Percentiles rank a stretch among this genome's conserved stretches.
These are phyloP conservation scores for Lipomyces sp. DNA, from an alignment of 805 yeast species.

Conservation along the genomic window DNA sequence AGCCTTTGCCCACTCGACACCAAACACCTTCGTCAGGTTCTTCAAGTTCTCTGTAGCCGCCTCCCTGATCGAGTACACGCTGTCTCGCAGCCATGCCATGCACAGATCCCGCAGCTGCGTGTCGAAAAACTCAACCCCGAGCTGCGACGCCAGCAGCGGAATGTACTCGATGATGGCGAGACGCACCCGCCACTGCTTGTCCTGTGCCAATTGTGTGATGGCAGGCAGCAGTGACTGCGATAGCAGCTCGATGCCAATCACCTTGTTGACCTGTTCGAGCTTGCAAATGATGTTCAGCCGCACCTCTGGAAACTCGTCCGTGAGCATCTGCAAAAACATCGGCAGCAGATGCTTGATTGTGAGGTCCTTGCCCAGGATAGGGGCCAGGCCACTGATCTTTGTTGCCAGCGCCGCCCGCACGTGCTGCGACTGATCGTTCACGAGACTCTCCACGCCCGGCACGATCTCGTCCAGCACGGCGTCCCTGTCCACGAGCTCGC, in stretches of 20 bases:
- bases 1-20: slow-evolving; percentile 86
- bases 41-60: slow-evolving; percentile 88
- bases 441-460: slow-evolving; percentile 77
- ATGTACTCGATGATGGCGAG: slow-evolving; percentile 95
- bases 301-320: slow-evolving; percentile 96
- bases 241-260: slow-evolving; percentile 83
- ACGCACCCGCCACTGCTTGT: slow-evolving; percentile 96
- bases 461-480: slow-evolving; percentile 65
- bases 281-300: slow-evolving; percentile 90
- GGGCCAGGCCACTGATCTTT: slow-evolving; percentile 81
- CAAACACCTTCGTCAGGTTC: slow-evolving; percentile 80
- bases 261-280: slow-evolving; percentile 86
- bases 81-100: slow-evolving; percentile 98
- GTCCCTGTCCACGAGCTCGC: slow-evolving; percentile 40
- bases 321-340: slow-evolving; percentile 84
- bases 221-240: slow-evolving; percentile 91
- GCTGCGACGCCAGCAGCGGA: slow-evolving; percentile 88
- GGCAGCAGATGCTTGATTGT: slow-evolving; percentile 83
- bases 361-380: slow-evolving; percentile 71
- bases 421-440: slow-evolving; percentile 87
- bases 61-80: slow-evolving; percentile 91
- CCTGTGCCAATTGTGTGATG: slow-evolving; percentile 91
- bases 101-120: slow-evolving; percentile 86
- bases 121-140: slow-evolving; percentile 90
- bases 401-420: slow-evolving; percentile 92